Conservation (phyloP, 2,329 filamentous ascomycete species). For the Xylaria polymorpha region DNA sequence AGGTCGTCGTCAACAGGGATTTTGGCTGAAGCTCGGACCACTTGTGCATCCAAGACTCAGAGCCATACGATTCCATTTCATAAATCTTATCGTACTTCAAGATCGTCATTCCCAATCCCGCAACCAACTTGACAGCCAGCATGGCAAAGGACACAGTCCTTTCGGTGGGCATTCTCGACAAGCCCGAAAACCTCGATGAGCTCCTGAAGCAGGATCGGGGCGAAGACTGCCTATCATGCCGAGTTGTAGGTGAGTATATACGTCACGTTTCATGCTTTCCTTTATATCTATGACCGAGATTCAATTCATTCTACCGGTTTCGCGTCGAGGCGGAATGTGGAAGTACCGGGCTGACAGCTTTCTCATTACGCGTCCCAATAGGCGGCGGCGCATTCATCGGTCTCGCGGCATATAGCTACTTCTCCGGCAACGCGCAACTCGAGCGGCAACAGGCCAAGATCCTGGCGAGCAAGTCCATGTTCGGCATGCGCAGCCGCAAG, state of each 20-base stretch:
- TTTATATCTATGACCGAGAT: not conserved
- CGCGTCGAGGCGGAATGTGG: not conserved
- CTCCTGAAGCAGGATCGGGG: slow-evolving; percentile 66
- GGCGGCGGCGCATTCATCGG: slow-evolving; percentile 81
- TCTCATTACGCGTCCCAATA: slow-evolving; percentile 50
- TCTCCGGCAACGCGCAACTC: slow-evolving; percentile 78
- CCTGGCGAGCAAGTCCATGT: slow-evolving; percentile 74
- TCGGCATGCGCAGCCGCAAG: slow-evolving; percentile 77
- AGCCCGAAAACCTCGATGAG: slow-evolving; percentile 70
- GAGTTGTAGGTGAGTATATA: slow-evolving; percentile 71
- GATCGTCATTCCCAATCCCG: slow-evolving; percentile 3
- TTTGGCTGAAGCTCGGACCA: slow-evolving; percentile 22
- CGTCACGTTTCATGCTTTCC: not conserved
- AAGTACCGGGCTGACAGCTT: slow-evolving; percentile 24
- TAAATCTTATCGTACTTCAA: slow-evolving; percentile 16
- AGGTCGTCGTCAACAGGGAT: not conserved
- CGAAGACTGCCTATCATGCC: slow-evolving; percentile 78
- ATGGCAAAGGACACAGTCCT: slow-evolving; percentile 63
- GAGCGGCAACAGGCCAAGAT: slow-evolving; percentile 73
- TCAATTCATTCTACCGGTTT: not conserved
- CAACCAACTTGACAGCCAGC: slow-evolving; percentile 20
- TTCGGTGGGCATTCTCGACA: slow-evolving; percentile 65
- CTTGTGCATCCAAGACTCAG: slow-evolving; percentile 6
- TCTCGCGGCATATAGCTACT: slow-evolving; percentile 81
- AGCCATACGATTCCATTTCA: not conserved